Evolutionary conservation across 345 rosid species (phyloP).

Genomic region (Anacardium occidentale): DNA sequence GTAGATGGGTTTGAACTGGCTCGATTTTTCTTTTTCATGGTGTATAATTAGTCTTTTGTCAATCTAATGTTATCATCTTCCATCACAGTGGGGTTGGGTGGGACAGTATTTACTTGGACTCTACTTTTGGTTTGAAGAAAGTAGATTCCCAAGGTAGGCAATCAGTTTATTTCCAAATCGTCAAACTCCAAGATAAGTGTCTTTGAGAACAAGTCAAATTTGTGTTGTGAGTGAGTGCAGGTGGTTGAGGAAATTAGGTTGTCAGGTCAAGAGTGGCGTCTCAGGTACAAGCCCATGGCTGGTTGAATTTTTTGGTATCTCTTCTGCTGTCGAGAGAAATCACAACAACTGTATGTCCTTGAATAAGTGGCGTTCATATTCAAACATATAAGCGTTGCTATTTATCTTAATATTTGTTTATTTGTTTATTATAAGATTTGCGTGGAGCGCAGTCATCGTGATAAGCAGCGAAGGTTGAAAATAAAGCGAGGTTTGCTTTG

Average conservation of each 20-base stretch:
- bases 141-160: background rate
- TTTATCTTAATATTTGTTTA: background rate
- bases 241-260: background rate
- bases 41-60: background rate
- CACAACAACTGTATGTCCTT: background rate
- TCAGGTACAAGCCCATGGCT: too few relatives aligned
- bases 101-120: background rate
- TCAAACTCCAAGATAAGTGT: background rate
- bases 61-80: background rate
- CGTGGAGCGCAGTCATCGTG: background rate
- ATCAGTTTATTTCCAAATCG: background rate
- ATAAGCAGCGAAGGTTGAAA: background rate
- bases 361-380: background rate
- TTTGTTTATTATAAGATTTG: background rate
- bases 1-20: background rate
- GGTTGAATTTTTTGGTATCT: too few relatives aligned
- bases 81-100: background rate
- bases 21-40: background rate
- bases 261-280: conserved; percentile 7
- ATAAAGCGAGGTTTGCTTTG: background rate
- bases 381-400: background rate
- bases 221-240: background rate
- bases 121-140: background rate
- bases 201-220: conserved; percentile 6
- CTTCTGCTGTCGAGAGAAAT: too few relatives aligned